Base-by-base conservation (phyloP, 371 early-diverging fungal genomes). In the Lichtheimia hyalospora region DNA sequence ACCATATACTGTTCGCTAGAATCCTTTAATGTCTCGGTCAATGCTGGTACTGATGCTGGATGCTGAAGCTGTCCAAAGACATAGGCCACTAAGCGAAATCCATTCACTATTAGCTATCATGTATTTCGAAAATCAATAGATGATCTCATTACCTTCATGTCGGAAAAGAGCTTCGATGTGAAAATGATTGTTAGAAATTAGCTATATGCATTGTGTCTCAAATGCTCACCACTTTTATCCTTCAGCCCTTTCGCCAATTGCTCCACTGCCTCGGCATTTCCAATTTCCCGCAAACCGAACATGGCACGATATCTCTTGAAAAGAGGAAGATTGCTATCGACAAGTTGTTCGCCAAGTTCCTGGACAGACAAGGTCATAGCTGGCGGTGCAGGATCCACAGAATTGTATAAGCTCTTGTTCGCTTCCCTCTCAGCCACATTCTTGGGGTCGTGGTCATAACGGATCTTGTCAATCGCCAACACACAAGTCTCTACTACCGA, bases 61-160 rank as follows among this genome's bases (percentile, higher is more conserved):
- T 96, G 93, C 76, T 96, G 95, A 87, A 99, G 87, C 74, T 99
- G 99, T 48, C 99, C 99, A 84, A 99, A 98, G 10, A 99, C 95
- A 78, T 96, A 99, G 39, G 97, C 95, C 61, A 88, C 77, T 74
- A 59, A 34, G 34, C 6, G 10, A 27, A 24, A n/a, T 42, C 13
- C 27, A 21, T 4, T 16, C 25, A 54, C 8, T 15, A 15, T n/a
- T 51, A 20, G 50, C 3, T 20, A 50, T 7, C 23, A 21, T 18
- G 5, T 41, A 41, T 15, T 3, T 54, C 15, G 1, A 10, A 34
- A 8, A 34, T 8, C 10, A 10, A 34, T 10, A 8, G 0, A 34
- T 10, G 5, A 34, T 8, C 41, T 42, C 20, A 24, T 60, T 65
- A 73, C 74, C 89, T 77, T 99, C 99, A 68, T 99, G 99, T 60